These are phyloP conservation scores for Amanita pallidorosea DNA, from an alignment of 768 basidiomycete genomes.

Conservation along the genomic window DNA sequence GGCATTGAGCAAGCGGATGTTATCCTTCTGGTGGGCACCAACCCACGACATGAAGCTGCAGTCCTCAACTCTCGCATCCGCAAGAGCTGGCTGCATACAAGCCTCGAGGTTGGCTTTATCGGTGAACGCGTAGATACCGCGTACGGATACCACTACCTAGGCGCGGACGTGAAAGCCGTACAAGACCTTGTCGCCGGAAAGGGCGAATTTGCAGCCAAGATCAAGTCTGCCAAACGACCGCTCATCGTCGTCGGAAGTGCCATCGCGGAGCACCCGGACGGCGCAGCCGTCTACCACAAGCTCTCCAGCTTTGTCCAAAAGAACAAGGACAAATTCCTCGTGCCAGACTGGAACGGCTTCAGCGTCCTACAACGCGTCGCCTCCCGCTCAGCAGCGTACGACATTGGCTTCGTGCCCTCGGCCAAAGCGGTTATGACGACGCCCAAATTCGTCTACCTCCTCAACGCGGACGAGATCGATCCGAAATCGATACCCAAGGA, in stretches of 20 bases:
- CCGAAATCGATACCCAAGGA: slow-evolving; percentile 79
- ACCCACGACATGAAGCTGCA: slow-evolving; percentile 94
- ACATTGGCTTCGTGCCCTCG: slow-evolving; percentile 87
- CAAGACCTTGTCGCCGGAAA: slow-evolving; percentile 72
- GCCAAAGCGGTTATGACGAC: slow-evolving; percentile 60
- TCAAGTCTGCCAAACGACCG: slow-evolving; percentile 83
- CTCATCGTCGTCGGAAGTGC: slow-evolving; percentile 90
- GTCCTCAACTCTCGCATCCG: slow-evolving; percentile 96
- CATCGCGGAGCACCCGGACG: slow-evolving; percentile 77
- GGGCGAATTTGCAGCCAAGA: slow-evolving; percentile 72
- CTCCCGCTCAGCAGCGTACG: slow-evolving; percentile 90
- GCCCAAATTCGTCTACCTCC: slow-evolving; percentile 93
- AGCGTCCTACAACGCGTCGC: slow-evolving; percentile 89
- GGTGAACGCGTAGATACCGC: slow-evolving; percentile 87
- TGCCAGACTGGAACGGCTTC: slow-evolving; percentile 93
- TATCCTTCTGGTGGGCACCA: slow-evolving; percentile 90
- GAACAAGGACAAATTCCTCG: slow-evolving; percentile 67
- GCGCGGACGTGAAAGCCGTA: slow-evolving; percentile 63
- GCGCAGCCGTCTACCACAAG: slow-evolving; percentile 62
- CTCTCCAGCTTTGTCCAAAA: slow-evolving; percentile 72
- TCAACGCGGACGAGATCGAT: slow-evolving; percentile 92
- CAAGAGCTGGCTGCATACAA: slow-evolving; percentile 85
- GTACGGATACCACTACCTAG: slow-evolving; percentile 90
- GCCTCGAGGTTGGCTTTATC: slow-evolving; percentile 79
- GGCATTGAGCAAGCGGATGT: slow-evolving; percentile 86